Evolutionary conservation across 495 filamentous ascomycete genomes (phyloP), one percentile per base, ranked within the genome.

Genomic region (Neurospora pannonica): DNA sequence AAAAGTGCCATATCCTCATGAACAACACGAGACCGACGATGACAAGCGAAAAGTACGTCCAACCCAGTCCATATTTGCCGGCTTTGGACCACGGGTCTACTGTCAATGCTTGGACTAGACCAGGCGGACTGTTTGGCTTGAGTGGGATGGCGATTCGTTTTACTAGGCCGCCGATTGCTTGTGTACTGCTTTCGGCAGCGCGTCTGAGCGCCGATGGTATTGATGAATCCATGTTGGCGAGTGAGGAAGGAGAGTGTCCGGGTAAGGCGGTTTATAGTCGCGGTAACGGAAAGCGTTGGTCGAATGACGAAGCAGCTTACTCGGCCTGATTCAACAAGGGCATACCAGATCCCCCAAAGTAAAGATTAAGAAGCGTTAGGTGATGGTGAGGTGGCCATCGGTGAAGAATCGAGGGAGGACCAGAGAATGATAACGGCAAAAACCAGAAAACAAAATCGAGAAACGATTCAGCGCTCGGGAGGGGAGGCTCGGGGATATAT

Each of bases 21-120:
- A 89, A 78, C 4, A 88, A 81, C 11, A 93, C 87, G 72, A 90
- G 73, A 48, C 88, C 85, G 73, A 94, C 83, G 62, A 97, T 78
- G 71, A 92, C 88, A 36, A 97, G 79, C 62, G 90, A 89, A 77
- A 97, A 96, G 80, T 95, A 97, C 4, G 94, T 92, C 90, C 93
- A 96, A 40, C 92, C 93, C 72, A 93, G 82, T n/a, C 86, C 93
- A 82, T 97, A 97, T 84, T 97, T 95, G 15, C 91, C 92, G n/a
- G 93, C 89, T 79, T 92, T 79, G 13, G 79, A 85, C 91, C 92
- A 97, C 69, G 94, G 91, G 83, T 97, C 94, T 80, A 91, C 83
- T 19, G 90, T 91, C 79, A 88, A 89, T 37, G 94, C 93, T 78
- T 92, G 90, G 19, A 92, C 84, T 43, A 95, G 86, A 4, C 88